Evolutionary conservation across 305 asterid species (phyloP), one percentile per base, ranked within the genome.

Genomic region (Fraxinus velutina): DNA sequence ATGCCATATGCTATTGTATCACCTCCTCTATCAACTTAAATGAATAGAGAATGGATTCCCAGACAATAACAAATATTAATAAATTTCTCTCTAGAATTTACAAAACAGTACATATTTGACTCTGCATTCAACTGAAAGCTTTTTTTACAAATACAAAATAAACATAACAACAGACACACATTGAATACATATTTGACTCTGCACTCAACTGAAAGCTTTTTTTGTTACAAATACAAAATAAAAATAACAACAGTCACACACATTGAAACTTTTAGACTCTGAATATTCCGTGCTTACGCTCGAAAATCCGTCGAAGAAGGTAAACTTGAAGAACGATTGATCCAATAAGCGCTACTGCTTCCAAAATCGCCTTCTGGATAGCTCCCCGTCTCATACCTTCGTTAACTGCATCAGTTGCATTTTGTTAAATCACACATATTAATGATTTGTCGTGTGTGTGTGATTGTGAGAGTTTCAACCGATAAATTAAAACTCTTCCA

Each of bases 381-480:
- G 93, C 90, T 84, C 92, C 86, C 71, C 44, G 82, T 86, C 93
- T 82, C 93, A 92, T 91, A 0, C 80, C 87, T 34, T 91, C 89
- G 70, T 88, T 90, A 33, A 91, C 95, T 92, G 89, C 88, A 88
- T 55, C 27, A 19, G 2, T 17, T 19, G 66, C 66, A 55, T 19
- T 55, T 55, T 3, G 1, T 17, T 55, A 55, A 17, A 55, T 55
- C 0, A 52, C 24, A 55, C 24, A 0, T 55, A 17, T 55, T 5
- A 55, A 55, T 55, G 12, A 10, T 17, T 1, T 0, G 66, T 55
- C 27, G 24, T 55, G 64, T n/a, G 22, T 55, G 64, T 3, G 29
- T 17, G 64, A 5, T 52, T 52, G 62, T n/a, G 62, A n/a, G 8
- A 50, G 22, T 52, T n/a, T n/a, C 22, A 5, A n/a, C 62, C 5